phyloP scores from a whole-genome alignment of 306 rosid species.

The Argentina anserina region DNA sequence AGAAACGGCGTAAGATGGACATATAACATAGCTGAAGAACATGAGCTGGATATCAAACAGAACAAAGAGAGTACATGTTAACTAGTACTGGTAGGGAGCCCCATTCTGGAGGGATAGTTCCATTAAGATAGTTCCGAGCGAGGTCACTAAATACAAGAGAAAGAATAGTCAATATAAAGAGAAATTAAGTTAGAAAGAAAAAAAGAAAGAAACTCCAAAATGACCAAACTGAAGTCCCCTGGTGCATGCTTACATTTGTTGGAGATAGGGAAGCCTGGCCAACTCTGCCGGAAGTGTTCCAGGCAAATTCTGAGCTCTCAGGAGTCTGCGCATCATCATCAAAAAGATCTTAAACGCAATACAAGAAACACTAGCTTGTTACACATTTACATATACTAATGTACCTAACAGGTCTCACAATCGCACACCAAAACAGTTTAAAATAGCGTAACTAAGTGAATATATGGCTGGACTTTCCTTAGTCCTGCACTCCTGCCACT shows the following conservation, averaged over 20 bases:
- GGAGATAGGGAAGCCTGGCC: conserved; percentile 40
- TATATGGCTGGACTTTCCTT: no score
- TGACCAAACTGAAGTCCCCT: not conserved
- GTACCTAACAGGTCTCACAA: not conserved
- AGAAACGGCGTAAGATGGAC: not conserved
- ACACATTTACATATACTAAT: not conserved
- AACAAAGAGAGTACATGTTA: conserved; percentile 9
- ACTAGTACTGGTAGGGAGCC: conserved; percentile 16
- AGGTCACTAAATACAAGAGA: conserved; percentile 27
- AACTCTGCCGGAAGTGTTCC: conserved; percentile 57
- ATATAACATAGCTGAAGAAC: not conserved
- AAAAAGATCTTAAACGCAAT: not conserved
- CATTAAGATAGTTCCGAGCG: conserved; percentile 33
- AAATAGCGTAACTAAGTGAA: not conserved
- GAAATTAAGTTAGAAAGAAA: not conserved
- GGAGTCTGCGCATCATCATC: conserved; percentile 28
- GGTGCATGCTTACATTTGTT: conserved; percentile 49
- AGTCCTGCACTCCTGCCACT: no score
- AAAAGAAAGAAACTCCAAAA: not conserved
- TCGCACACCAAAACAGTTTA: not conserved
- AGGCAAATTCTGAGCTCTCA: conserved; percentile 41
- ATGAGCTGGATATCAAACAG: not conserved
- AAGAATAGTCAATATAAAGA: not conserved
- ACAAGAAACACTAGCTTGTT: no score
- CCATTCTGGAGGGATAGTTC: conserved; percentile 33